Evolutionary conservation across 2,329 filamentous ascomycete species (phyloP), one percentile per base, ranked within the genome.

Genomic region (Ambrosiella beaveri): DNA sequence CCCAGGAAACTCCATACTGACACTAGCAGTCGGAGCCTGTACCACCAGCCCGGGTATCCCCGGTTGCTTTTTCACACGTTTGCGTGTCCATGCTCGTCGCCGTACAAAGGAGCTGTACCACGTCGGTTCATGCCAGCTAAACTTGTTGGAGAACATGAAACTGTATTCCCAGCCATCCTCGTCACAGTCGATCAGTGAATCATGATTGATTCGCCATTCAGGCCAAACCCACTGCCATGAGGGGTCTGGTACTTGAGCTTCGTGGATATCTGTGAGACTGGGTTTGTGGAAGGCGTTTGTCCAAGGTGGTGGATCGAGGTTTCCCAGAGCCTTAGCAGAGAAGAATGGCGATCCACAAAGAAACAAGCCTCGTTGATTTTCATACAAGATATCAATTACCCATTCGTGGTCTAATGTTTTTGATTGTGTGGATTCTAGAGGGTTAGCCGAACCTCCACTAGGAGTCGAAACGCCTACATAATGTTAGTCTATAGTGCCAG

Each of bases 21-120:
- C 35, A 12, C 35, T 19, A 40, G 35, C 37, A 15, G 51, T 37
- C 9, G 59, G 55, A 1, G 50, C 41, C 44, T 54, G 39, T 13
- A 60, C 19, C 8, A 60, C 37, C 13, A 57, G 49, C 11, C 71
- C 3, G 71, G 67, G 11, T 64, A 61, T 15, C 67, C 73, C 66
- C 80, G 35, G 79, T 38, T 39, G 52, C n/a, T 47, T 71, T 70
- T 85, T 87, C 56, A 85, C 77, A 39, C 93, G 77, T 68, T 87
- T 85, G 49, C 93, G 77, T 57, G 91, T 81, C 93, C 93, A 98
- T 19, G 88, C 81, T 62, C 93, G 79, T 63, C 93, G 76, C 40
- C 93, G 78, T n/a, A 96, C 93, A 66, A 91, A 98, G 1, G 88
- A 95, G 68, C 90, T 91, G 70, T 88, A 95, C 90, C 91, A 97